Evolutionary conservation across 2,329 filamentous ascomycete species (phyloP).

Genomic region (Sporothrix mexicana): DNA sequence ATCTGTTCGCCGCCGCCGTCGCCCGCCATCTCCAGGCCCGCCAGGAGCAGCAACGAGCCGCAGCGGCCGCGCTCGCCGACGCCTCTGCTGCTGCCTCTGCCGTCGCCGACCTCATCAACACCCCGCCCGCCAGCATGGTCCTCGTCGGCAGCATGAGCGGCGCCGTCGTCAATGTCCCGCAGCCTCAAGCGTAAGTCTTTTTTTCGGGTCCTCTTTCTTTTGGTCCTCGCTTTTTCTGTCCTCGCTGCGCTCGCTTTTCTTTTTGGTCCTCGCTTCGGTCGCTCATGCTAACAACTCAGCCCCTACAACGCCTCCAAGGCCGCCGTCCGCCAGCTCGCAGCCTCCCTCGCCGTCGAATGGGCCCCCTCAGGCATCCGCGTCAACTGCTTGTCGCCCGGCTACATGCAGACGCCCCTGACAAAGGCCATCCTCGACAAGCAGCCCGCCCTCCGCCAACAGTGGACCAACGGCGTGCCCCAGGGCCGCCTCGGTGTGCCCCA

Average conservation of each 20-base stretch:
- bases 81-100: conserved; percentile 47
- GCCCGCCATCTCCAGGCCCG: conserved; percentile 88
- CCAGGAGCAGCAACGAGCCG: conserved; percentile 39
- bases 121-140: conserved; percentile 78
- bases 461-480: conserved; percentile 89
- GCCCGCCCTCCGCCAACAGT: conserved; percentile 85
- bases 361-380: conserved; percentile 85
- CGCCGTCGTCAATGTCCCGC: conserved; percentile 90
- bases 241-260: conserved; percentile 32
- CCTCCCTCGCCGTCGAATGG: conserved; percentile 93
- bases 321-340: conserved; percentile 84
- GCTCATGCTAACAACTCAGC: conserved; percentile 42
- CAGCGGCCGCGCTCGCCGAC: conserved; percentile 59
- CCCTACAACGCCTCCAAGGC: conserved; percentile 95
- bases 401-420: conserved; percentile 95
- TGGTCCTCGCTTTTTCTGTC: not conserved
- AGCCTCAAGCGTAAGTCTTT: conserved; percentile 74
- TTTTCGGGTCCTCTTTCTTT: not conserved
- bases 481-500: conserved; percentile 92
- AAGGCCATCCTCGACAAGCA: conserved; percentile 95
- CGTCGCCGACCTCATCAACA: conserved; percentile 57
- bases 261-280: not conserved
- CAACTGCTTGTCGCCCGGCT: conserved; percentile 93
- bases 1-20: conserved; percentile 82
- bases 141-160: conserved; percentile 97